These are phyloP conservation scores for Saxophila tyrrhenica DNA, from an alignment of 495 filamentous ascomycete species.

Conservation along the genomic window DNA sequence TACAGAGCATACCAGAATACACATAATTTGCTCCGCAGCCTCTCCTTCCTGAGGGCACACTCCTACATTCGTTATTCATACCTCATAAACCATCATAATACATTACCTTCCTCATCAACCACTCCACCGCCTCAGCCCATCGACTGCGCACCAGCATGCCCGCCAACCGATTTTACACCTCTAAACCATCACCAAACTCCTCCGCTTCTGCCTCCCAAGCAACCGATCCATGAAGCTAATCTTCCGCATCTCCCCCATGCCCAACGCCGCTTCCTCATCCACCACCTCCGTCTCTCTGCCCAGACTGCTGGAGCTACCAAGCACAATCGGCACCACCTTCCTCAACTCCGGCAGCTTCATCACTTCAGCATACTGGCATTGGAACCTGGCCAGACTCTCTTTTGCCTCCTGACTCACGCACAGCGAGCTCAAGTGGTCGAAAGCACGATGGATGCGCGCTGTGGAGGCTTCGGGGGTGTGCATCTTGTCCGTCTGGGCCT, in stretches of 20 bases:
- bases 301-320: not conserved
- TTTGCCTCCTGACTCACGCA: constrained; percentile 15
- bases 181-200: not conserved
- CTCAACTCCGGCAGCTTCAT: constrained; percentile 4
- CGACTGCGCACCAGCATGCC: too few relatives aligned
- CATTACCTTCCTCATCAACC: not conserved
- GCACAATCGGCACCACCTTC: not conserved
- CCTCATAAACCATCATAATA: too few relatives aligned
- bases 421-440: constrained; percentile 12
- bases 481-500: constrained; percentile 9
- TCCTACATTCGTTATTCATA: not conserved
- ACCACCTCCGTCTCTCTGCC: not conserved
- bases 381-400: constrained; percentile 15
- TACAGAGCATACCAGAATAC: too few relatives aligned
- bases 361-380: constrained; percentile 13
- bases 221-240: constrained; percentile 16
- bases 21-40: too few relatives aligned
- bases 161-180: not conserved
- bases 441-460: constrained; percentile 13
- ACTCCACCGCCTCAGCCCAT: too few relatives aligned
- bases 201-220: constrained; percentile 9
- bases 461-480: constrained; percentile 12
- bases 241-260: constrained; percentile 14
- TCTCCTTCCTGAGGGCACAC: not conserved
- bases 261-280: not conserved